Evolutionary conservation across 2,329 filamentous ascomycete genomes (phyloP), one percentile per base, ranked within the genome.

Genomic region (Pyrenophora seminiperda): DNA sequence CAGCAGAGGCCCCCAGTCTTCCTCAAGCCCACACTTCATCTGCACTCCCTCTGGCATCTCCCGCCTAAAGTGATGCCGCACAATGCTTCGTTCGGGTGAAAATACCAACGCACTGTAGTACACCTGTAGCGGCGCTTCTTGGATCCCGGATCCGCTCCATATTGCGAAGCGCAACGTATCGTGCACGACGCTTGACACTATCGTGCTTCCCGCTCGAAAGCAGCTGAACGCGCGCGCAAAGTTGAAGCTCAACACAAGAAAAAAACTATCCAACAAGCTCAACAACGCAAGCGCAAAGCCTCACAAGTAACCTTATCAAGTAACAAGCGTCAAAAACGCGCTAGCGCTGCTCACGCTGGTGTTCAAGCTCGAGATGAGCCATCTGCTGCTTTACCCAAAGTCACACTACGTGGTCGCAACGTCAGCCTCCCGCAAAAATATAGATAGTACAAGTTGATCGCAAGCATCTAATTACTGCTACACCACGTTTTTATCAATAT

Each of bases 11-110:
- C 39, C 27, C 15, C n/a, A 31, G 27, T 32, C 27, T 20, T 19
- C 17, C 7, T 41, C 39, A 27, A 29, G 15, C 17, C 27, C 27
- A 19, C 17, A 19, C 17, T 14, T 29, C 9, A 20, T 18, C 29
- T 42, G 15, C 29, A 42, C 29, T 32, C 24, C 18, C 40, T 42
- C 17, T 7, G 40, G 40, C 40, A 42, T 33, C 30, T 42, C 40
- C 18, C 18, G 14, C 29, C n/a, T 33, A 24, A 33, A 42, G 18
- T 33, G 29, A 22, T 34, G 13, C 9, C 40, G 29, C 19, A 42
- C 40, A 27, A 42, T 27, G n/a, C 40, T 42, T 18, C n/a, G 30
- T 18, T 42, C 40, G 10, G 40, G 41, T 14, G 22, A 19, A 30
- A 37, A 36, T 9, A 15, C 41, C 9, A 43, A 17, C 14, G 20